Base-by-base conservation (phyloP, 2,329 filamentous ascomycete genomes). In the Tolypocladium tundrense region DNA sequence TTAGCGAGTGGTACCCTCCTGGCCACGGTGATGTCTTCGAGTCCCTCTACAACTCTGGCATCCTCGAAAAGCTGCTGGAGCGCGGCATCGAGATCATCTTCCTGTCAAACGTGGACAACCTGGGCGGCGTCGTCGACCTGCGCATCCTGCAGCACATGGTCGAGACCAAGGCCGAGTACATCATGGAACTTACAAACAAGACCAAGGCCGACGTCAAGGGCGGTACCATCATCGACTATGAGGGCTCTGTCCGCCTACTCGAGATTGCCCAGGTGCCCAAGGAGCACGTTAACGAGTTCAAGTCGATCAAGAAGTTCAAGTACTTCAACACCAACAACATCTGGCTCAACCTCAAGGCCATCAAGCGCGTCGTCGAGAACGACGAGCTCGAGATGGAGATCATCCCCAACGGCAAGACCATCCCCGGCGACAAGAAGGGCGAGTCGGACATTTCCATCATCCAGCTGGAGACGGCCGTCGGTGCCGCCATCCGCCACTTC, bases 321-420 rank as follows among this genome's bases (percentile, higher is more conserved):
- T 99, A 99, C 87, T 99, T 99, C 88, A 99, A 99, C 86, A 99
- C 94, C 77, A 99, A 99, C 89, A 99, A 99, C 85, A 97, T 99
- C 79, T 99, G 94, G 94, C 89, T 99, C 83, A 96, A 96, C 80
- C 84, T 97, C 68, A 87, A 90, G 73, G 94, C 94, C 66, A 89
- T 99, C 79, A 97, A 97, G 88, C 92, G 94, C 61, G 91, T 99
- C 57, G 94, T 99, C 9, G 94, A 97, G 85, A 91, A 95, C 76
- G 91, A 96, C 74, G 93, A 97, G 81, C 87, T 99, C 57, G 90
- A 92, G 78, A 96, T 99, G 90, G 94, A 99, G 80, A 99, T 99
- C 73, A 99, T 99, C 68, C 92, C 94, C 75, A 99, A 99, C 80
- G 91, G 90, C 79, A 99, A 99, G 85, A 93, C 90, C 64, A 97